These are phyloP conservation scores for Candida sphagnicola DNA, from an alignment of 805 yeast genomes.

Conservation along the genomic window DNA sequence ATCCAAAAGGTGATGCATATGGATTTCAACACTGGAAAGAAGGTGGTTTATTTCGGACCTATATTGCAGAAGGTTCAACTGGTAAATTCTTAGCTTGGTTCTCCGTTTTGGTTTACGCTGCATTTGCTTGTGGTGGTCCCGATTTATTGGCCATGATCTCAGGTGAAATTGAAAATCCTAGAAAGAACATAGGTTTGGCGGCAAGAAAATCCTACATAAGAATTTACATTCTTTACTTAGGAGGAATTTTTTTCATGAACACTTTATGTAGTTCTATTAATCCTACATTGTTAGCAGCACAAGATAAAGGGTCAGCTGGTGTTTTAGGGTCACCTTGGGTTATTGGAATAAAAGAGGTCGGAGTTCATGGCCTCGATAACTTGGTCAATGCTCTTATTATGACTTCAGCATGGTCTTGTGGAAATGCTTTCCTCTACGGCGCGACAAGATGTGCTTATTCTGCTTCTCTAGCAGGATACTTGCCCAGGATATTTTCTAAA, in stretches of 20 bases:
- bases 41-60: constrained; percentile 28
- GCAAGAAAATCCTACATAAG: constrained; percentile 32
- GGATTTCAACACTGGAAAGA: constrained; percentile 33
- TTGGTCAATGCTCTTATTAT: constrained; percentile 31
- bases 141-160: constrained; percentile 29
- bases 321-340: constrained; percentile 38
- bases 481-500: constrained; percentile 28
- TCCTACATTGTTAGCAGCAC: constrained; percentile 21
- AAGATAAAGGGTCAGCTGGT: constrained; percentile 27
- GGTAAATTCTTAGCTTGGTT: constrained; percentile 35
- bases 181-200: constrained; percentile 30
- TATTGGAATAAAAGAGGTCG: constrained; percentile 30
- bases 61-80: constrained; percentile 22
- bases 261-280: constrained; percentile 30
- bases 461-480: constrained; percentile 32
- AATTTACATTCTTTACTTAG: constrained; percentile 32
- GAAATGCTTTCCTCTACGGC: constrained; percentile 32
- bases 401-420: constrained; percentile 35
- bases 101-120: constrained; percentile 30
- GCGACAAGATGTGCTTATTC: constrained; percentile 32
- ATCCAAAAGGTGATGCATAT: constrained; percentile 31
- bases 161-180: constrained; percentile 44
- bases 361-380: constrained; percentile 31
- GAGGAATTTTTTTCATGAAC: constrained; percentile 36
- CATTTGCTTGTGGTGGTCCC: constrained; percentile 35